Evolutionary conservation across 139 green algal genomes (phyloP).

Genomic region (Volvox africanus): DNA sequence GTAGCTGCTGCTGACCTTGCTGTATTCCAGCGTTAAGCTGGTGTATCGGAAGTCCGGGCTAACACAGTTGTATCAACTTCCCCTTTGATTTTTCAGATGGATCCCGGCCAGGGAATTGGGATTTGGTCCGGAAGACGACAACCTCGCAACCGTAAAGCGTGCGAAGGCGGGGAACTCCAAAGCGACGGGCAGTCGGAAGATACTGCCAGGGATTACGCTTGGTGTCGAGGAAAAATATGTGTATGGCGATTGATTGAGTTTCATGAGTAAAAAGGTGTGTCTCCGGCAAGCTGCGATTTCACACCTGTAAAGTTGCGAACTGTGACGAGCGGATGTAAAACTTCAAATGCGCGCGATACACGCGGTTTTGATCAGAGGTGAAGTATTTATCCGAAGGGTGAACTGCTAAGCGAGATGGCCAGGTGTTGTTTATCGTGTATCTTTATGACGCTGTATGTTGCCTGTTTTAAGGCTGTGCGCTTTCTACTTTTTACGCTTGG

Average conservation of each 20-base stretch:
- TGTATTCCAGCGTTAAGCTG: no score
- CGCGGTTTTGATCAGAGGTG: neutral
- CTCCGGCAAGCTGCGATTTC: neutral
- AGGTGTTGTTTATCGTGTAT: no score
- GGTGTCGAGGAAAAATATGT: neutral
- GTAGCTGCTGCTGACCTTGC: no score
- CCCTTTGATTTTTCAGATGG: slow-evolving; percentile 12
- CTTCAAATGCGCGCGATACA: neutral
- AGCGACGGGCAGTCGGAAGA: slow-evolving; percentile 12
- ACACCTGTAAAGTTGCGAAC: neutral
- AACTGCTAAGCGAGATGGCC: no score
- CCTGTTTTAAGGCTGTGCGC: neutral
- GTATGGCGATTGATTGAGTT: neutral
- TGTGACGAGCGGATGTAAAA: neutral
- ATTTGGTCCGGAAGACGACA: neutral
- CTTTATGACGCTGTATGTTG: slow-evolving; percentile 1
- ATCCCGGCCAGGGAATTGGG: slow-evolving; percentile 31
- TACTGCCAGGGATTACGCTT: slow-evolving; percentile 35
- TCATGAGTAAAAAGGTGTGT: neutral
- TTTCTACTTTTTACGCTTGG: neutral
- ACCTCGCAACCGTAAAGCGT: neutral
- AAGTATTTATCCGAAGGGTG: no score
- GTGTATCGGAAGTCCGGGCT: no score
- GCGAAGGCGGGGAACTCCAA: neutral
- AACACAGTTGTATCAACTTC: no score